Conservation (phyloP, 345 rosid genomes). For the Sonneratia alba region DNA sequence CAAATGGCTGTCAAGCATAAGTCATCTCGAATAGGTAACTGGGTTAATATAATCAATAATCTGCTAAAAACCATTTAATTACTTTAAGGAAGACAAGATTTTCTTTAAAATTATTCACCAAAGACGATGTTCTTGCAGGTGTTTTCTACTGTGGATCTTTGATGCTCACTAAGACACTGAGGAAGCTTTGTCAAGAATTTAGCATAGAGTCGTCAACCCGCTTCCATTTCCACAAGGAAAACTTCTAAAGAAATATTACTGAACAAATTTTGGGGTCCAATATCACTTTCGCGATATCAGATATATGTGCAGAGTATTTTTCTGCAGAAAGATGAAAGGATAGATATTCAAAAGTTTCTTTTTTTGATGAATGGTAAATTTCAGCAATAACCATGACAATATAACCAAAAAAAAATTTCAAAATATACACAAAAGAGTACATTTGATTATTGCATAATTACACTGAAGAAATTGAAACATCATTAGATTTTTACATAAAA, state of each 20-base stretch:
- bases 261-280: no score
- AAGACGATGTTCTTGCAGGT: constrained; percentile 35
- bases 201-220: constrained; percentile 60
- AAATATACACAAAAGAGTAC: no score
- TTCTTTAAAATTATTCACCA: constrained; percentile 33
- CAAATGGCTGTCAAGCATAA: constrained; percentile 45
- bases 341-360: not conserved
- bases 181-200: constrained; percentile 58
- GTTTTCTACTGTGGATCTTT: constrained; percentile 92
- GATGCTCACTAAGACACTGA: constrained; percentile 47
- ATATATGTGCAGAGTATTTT: not conserved
- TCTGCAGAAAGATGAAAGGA: not conserved
- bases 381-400: no score
- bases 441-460: no score
- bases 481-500: not conserved
- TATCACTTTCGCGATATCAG: not conserved
- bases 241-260: constrained; percentile 30
- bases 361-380: no score
- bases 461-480: not conserved
- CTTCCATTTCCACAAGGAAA: constrained; percentile 85
- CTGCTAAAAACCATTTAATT: not conserved
- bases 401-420: no score
- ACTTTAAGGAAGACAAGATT: not conserved
- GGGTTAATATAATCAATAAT: not conserved
- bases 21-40: constrained; percentile 57